Evolutionary conservation across 495 filamentous ascomycete genomes (phyloP).

Genomic region (Pseudevernia furfuracea): DNA sequence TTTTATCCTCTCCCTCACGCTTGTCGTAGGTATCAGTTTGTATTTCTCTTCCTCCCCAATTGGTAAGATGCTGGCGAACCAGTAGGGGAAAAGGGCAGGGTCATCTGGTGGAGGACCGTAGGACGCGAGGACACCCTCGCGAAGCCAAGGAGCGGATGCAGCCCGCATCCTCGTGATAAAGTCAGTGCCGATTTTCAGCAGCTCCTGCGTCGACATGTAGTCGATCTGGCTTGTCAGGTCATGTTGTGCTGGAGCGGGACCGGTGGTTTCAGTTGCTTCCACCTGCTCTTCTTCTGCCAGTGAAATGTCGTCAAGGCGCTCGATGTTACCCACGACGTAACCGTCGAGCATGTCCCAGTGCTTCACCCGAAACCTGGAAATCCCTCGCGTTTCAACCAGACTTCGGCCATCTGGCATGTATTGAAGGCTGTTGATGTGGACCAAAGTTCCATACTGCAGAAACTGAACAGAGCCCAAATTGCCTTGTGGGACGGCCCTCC

Average conservation of each 20-base stretch:
- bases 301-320: conserved; percentile 72
- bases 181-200: conserved; percentile 54
- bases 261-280: conserved; percentile 50
- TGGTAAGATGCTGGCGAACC: conserved; percentile 78
- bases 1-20: conserved; percentile 73
- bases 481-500: conserved; percentile 44
- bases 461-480: conserved; percentile 53
- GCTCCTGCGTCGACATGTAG: conserved; percentile 57
- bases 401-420: conserved; percentile 73
- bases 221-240: conserved; percentile 40
- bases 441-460: conserved; percentile 67
- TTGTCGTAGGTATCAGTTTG: conserved; percentile 56
- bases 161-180: conserved; percentile 62
- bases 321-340: conserved; percentile 65
- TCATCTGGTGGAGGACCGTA: conserved; percentile 73
- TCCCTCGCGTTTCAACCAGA: conserved; percentile 65
- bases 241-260: conserved; percentile 27
- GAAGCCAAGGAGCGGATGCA: conserved; percentile 64
- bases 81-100: conserved; percentile 74
- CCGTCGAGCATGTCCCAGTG: conserved; percentile 60
- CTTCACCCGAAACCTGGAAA: conserved; percentile 65
- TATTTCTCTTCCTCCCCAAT: conserved; percentile 75
- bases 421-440: conserved; percentile 65
- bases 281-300: conserved; percentile 69
- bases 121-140: conserved; percentile 57